Evolutionary conservation across 306 rosid species (phyloP).

Genomic region (Ziziphus jujuba): DNA sequence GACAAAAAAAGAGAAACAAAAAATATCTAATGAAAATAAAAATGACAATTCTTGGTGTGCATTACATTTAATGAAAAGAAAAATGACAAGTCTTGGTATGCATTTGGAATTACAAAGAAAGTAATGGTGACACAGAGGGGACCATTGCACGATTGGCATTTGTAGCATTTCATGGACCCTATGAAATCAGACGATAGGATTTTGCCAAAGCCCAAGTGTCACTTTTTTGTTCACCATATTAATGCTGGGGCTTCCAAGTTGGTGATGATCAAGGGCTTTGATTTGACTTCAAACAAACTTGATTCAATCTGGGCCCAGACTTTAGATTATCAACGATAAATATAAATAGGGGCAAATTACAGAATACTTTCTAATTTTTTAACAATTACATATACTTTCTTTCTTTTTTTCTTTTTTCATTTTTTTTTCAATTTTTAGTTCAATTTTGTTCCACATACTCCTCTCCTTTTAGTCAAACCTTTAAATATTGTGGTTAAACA

Average conservation of each 20-base stretch:
- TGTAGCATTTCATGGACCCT: not conserved
- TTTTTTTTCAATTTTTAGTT: no score
- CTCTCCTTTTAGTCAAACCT: no score
- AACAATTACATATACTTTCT: no score
- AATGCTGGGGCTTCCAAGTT: no score
- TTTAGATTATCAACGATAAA: not conserved
- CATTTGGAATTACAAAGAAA: not conserved
- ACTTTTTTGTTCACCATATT: no score
- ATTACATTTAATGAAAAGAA: not conserved
- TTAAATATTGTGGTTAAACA: no score
- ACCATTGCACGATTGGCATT: not conserved
- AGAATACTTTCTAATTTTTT: no score
- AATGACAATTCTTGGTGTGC: not conserved
- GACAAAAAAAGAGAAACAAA: no score
- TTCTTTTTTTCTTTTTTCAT: no score
- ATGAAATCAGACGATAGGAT: not conserved
- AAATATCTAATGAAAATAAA: not conserved
- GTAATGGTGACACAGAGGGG: not conserved
- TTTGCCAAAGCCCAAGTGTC: constrained; percentile 1
- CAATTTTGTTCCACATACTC: no score
- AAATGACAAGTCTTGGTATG: not conserved
- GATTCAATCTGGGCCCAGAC: constrained; percentile 21
- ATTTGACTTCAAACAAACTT: constrained; percentile 20
- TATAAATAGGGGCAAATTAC: not conserved
- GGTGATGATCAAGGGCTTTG: constrained; percentile 2